These are phyloP conservation scores for Lactarius pseudohatsudake DNA, from an alignment of 768 basidiomycete species.

Conservation along the genomic window DNA sequence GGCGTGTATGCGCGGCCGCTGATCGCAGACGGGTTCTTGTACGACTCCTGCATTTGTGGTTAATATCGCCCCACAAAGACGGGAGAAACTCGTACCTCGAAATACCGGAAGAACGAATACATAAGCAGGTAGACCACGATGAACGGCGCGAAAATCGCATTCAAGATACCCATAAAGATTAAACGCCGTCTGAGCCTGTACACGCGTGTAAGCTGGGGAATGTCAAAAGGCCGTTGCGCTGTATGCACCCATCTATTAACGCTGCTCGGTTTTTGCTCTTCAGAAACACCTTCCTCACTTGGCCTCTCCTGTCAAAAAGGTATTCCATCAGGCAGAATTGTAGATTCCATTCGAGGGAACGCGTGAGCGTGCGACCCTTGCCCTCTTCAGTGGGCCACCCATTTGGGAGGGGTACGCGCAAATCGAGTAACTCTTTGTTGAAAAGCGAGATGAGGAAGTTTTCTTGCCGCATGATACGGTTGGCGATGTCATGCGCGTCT, in stretches of 20 bases:
- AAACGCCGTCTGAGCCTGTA: constrained; percentile 78
- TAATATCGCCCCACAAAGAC: neutral
- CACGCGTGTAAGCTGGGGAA: constrained; percentile 11
- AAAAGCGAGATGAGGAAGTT: constrained; percentile 98
- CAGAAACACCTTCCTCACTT: constrained; percentile 88
- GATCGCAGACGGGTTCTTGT: constrained; percentile 96
- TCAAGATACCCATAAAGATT: constrained; percentile 95
- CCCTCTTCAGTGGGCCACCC: constrained; percentile 56
- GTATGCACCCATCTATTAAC: constrained; percentile 74
- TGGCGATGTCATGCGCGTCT: constrained; percentile 97
- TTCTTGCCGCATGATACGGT: constrained; percentile 96
- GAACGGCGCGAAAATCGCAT: constrained; percentile 94
- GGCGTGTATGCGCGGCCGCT: constrained; percentile 91
- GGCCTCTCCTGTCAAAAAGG: constrained; percentile 86
- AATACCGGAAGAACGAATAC: constrained; percentile 99
- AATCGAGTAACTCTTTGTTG: constrained; percentile 92
- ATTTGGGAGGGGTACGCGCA: constrained; percentile 76
- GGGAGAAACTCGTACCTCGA: constrained; percentile 67
- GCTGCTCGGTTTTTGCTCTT: constrained; percentile 76
- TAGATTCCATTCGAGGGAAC: constrained; percentile 96
- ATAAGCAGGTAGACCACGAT: constrained; percentile 95
- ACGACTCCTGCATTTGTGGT: constrained; percentile 74
- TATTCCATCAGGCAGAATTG: constrained; percentile 95
- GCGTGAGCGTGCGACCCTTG: constrained; percentile 79
- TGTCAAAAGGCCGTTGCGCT: neutral